Evolutionary conservation across 768 basidiomycete genomes (phyloP), one percentile per base, ranked within the genome.

Genomic region (Suillus placidus): DNA sequence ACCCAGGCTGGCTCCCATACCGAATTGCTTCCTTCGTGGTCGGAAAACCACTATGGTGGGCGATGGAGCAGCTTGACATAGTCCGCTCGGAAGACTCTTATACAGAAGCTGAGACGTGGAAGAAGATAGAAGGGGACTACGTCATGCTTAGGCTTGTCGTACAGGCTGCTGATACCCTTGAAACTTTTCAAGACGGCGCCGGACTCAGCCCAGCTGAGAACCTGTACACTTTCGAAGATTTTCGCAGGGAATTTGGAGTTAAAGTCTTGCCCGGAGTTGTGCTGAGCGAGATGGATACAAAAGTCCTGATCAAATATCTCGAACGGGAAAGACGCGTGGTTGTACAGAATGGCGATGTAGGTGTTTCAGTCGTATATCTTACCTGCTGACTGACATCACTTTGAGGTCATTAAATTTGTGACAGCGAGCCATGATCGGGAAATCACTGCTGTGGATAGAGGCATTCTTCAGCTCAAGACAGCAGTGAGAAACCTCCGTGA

Each of bases 21-120:
- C 87, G 91, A 23, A 81, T 93, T 60, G 91, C 85, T 3, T 82
- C 90, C 12, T 90, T 84, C 64, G 79, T 94, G 9, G 82, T 95
- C 8, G 92, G 88, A 8, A 88, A 86, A 70, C 93, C 94, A 3
- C 79, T 95, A 2, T 93, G 90, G 91, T 95, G 94, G 94, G 88
- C 90, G 3, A 83, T 95, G 64, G 88, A 90, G 67, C 92, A 92
- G 68, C 80, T 89, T n/a, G 89, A 87, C 32, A 77, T 95, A 4
- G 85, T 91, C 8, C 86, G 85, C 23, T 72, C 78, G 3, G 90
- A 92, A 56, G 89, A 90, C 32, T 79, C 76, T 37, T 78, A 82
- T 32, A 78, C 78, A 45, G 81, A 83, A 45, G 71, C 72, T 8
- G 80, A 83, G 62, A 76, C 80, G 63, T 87, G 86, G 89, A 80